These are phyloP conservation scores for Saccharomycopsis fermentans DNA, from an alignment of 805 yeast species.

Conservation along the genomic window DNA sequence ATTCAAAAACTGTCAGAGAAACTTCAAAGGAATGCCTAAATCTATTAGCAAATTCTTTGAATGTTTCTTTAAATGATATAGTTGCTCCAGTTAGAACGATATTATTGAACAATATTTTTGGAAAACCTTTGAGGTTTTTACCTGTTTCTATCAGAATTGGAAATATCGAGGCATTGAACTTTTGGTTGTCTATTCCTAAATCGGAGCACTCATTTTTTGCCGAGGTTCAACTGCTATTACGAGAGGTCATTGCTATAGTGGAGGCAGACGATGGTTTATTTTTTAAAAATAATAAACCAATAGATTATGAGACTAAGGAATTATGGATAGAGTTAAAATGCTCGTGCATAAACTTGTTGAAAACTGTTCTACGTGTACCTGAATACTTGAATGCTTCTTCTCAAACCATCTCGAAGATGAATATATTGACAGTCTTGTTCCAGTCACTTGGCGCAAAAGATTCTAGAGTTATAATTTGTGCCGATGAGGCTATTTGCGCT, in stretches of 20 bases:
- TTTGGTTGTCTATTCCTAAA: constrained; percentile 69
- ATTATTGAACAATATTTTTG: constrained; percentile 85
- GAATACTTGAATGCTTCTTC: constrained; percentile 71
- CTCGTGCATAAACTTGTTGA: constrained; percentile 77
- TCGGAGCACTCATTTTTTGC: constrained; percentile 81
- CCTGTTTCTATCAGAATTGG: constrained; percentile 99
- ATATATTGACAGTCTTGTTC: constrained; percentile 88
- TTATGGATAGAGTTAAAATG: constrained; percentile 80
- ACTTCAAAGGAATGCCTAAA: constrained; percentile 66
- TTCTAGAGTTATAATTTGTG: constrained; percentile 81
- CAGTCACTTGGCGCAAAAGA: constrained; percentile 82
- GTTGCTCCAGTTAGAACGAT: constrained; percentile 76
- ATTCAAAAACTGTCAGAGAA: constrained; percentile 70
- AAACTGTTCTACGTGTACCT: constrained; percentile 74
- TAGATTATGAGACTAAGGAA: constrained; percentile 80
- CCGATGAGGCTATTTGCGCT: constrained; percentile 75
- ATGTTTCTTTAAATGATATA: constrained; percentile 59
- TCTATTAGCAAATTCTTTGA: constrained; percentile 64
- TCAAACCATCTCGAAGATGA: constrained; percentile 58
- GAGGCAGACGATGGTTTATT: constrained; percentile 96
- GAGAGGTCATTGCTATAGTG: constrained; percentile 86
- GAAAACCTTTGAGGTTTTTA: constrained; percentile 89
- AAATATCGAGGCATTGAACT: constrained; percentile 89
- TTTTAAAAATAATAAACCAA: constrained; percentile 66
- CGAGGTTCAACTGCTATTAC: constrained; percentile 70